Conservation (phyloP, 441 rosid species). For the Flueggea neowawraea region DNA sequence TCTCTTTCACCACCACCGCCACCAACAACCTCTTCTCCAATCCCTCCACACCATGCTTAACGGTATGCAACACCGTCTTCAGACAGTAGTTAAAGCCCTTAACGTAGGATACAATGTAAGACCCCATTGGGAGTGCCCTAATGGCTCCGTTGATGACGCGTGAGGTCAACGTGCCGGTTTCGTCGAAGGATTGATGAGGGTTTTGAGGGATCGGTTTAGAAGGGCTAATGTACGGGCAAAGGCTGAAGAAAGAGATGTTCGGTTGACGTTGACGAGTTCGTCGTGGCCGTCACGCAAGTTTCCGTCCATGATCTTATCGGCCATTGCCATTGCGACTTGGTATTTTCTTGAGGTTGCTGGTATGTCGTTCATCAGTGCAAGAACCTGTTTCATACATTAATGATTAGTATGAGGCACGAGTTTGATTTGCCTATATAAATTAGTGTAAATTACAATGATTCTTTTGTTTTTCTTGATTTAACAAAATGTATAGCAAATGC, state of each 20-base stretch:
- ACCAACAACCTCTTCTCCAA: slow-evolving; percentile 22
- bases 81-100: slow-evolving; percentile 43
- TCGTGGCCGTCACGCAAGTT: slow-evolving; percentile 38
- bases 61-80: slow-evolving; percentile 28
- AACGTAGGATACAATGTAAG: slow-evolving; percentile 40
- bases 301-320: slow-evolving; percentile 73
- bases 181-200: slow-evolving; percentile 12
- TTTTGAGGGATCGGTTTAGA: slow-evolving; percentile 38
- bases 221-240: slow-evolving; percentile 51
- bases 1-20: slow-evolving; percentile 2
- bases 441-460: too few relatives aligned
- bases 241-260: slow-evolving; percentile 52
- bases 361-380: slow-evolving; percentile 55
- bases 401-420: too few relatives aligned
- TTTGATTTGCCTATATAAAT: too few relatives aligned
- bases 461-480: too few relatives aligned
- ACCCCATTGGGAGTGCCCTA: slow-evolving; percentile 49
- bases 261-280: slow-evolving; percentile 61
- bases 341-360: slow-evolving; percentile 71
- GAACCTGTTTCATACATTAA: slow-evolving; percentile 26
- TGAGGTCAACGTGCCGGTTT: slow-evolving; percentile 31
- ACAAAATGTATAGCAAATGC: too few relatives aligned
- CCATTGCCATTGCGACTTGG: slow-evolving; percentile 73
- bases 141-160: slow-evolving; percentile 16
- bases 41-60: slow-evolving; percentile 20